Evolutionary conservation across 2,329 filamentous ascomycete genomes (phyloP), one percentile per base, ranked within the genome.

Genomic region (Colletotrichum spaethianum): DNA sequence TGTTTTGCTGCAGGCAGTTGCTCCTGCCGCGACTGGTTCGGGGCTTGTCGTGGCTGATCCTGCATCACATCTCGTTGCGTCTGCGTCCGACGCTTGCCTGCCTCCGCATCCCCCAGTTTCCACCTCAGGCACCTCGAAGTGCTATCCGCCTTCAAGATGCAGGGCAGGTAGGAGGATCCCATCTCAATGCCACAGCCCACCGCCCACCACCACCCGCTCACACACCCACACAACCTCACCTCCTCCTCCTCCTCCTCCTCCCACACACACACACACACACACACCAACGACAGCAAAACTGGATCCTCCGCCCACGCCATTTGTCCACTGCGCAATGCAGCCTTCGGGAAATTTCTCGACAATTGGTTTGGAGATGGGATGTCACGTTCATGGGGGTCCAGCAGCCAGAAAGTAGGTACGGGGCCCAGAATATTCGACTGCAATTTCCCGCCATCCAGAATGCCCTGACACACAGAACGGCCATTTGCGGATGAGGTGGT

Each of bases 381-480:
- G 69, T 46, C 31, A 68, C 57, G 18, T 46, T 23, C 28, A 48
- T 53, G 44, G 67, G 9, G 36, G 36, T 33, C 50, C 20, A 38
- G 12, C 14, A 14, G 26, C 53, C 62, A 14, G 31, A 3, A 20
- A 6, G 52, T 40, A 53, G 12, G 55, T 31, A 31, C 38, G 23
- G 38, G 63, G 50, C 46, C 63, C 57, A n/a, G 57, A 68, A 57
- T 42, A 68, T 46, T 57, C 57, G 42, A 62, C 26, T 38, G 57
- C 69, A 72, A 68, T 72, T 72, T 72, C 57, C 69, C 69, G 69
- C 69, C 69, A 72, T n/a, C 64, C 57, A 72, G 57, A 71, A 55
- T 11, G 67, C 38, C 55, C 50, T 18, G 28, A 31, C 50, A 55
- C 11, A 26, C n/a, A 23, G 44, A 8, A 12, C 5, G 28, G 26